phyloP scores from a whole-genome alignment of 768 basidiomycete genomes.

The Galerina marginata region DNA sequence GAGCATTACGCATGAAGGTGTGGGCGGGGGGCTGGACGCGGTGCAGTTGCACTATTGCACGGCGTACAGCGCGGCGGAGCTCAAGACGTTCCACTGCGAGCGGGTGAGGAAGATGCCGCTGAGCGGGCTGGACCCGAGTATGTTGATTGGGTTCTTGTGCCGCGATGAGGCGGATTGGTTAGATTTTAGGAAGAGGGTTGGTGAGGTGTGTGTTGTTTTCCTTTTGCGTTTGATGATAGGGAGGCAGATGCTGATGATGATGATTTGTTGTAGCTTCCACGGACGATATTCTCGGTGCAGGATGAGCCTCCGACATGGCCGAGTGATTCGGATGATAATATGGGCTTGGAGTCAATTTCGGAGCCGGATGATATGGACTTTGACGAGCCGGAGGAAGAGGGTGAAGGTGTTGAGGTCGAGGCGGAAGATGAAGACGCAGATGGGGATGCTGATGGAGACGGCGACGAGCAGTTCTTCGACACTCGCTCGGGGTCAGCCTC shows the following conservation, averaged over 20 bases:
- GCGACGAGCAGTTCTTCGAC: conserved; percentile 59
- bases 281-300: conserved; percentile 84
- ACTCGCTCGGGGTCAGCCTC: conserved; percentile 48
- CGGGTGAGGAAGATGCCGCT: conserved; percentile 94
- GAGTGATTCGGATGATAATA: conserved; percentile 72
- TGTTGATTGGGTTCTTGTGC: conserved; percentile 93
- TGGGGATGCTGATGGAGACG: conserved; percentile 35
- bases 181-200: conserved; percentile 75
- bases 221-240: background rate
- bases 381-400: conserved; percentile 42
- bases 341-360: conserved; percentile 84
- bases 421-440: conserved; percentile 29
- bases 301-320: conserved; percentile 90
- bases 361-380: conserved; percentile 71
- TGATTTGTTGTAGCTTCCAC: conserved; percentile 49
- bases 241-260: conserved; percentile 2
- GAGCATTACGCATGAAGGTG: background rate
- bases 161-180: conserved; percentile 84
- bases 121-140: conserved; percentile 91
- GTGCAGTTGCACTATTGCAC: conserved; percentile 68
- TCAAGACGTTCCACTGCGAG: conserved; percentile 96
- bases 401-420: conserved; percentile 23
- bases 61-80: conserved; percentile 74
- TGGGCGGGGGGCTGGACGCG: conserved; percentile 44
- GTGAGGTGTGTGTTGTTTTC: conserved; percentile 58